Evolutionary conservation across 768 basidiomycete species (phyloP), one percentile per base, ranked within the genome.

Genomic region (Trametes sanguinea): DNA sequence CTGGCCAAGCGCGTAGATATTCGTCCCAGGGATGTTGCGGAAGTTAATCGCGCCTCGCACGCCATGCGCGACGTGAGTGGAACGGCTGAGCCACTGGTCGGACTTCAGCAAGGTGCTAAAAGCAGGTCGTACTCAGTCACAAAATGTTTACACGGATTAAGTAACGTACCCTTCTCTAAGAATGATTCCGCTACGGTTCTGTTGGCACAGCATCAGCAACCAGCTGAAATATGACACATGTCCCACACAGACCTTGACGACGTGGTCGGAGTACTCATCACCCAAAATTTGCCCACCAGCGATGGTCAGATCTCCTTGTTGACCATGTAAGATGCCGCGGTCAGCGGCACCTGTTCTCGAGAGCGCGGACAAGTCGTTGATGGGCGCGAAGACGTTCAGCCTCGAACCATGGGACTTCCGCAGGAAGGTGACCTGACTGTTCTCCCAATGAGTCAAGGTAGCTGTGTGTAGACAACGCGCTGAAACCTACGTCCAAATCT

Each of bases 21-120:
- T 86, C 22, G 89, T 89, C 5, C 80, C 81, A 0, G 88, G 86
- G 42, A 97, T 84, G 58, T 88, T 88, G 54, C 97, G 85, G 80
- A 97, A 98, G 69, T 97, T 97, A 75, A 92, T 90, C 2, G 92
- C 94, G n/a, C 97, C 97, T 2, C 93, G 88, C 51, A 98, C 84
- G 42, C 83, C 87, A 48, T 85, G 74, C 51, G 83, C 80, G 44
- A 89, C 85, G 50, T 80, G 81, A 60, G 85, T 78, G 45, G 87
- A 89, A 72, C 92, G 86, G 27, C 83, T 82, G 10, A 87, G 75
- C 95, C 95, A 98, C 73, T 90, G 90, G 72, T 98, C 95, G 3
- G 94, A 95, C 77, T 98, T 97, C 62, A 96, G 80, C 2, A 95
- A 80, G 1, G 88, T 95, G 55, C 91, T 93, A 29, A 44, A 17